Percentiles rank a stretch among this genome's conserved stretches.
These are phyloP conservation scores for Takakia lepidozioides DNA, from an alignment of 225 moss, liverwort and hornwort genomes.

Conservation along the genomic window DNA sequence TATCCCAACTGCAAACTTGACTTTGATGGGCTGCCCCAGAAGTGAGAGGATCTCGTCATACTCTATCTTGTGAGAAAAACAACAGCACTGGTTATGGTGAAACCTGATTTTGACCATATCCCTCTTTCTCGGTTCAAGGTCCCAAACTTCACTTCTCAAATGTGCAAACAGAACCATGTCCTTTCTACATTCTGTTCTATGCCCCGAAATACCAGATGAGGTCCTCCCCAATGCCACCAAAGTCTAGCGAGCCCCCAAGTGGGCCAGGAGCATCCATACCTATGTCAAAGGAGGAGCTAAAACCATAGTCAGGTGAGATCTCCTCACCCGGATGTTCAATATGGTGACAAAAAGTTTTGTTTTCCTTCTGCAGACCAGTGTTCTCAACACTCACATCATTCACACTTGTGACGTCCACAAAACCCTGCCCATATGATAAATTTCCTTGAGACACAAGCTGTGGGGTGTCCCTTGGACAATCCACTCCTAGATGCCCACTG, in stretches of 20 bases:
- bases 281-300: slow-evolving; percentile 56
- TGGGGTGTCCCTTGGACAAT: slow-evolving; percentile 29
- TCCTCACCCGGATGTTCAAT: slow-evolving; percentile 44
- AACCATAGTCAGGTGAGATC: slow-evolving; percentile 41
- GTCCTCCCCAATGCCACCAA: slow-evolving; percentile 57
- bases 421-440: slow-evolving; percentile 41
- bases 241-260: slow-evolving; percentile 42
- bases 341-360: slow-evolving; percentile 34
- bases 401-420: slow-evolving; percentile 28
- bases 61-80: slow-evolving; percentile 44
- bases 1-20: slow-evolving; percentile 1
- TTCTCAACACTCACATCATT: slow-evolving; percentile 30
- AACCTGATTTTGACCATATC: slow-evolving; percentile 9
- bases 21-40: slow-evolving; percentile 3
- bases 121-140: neutral
- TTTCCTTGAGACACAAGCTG: slow-evolving; percentile 47
- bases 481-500: slow-evolving; percentile 17
- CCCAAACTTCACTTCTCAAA: slow-evolving; percentile 28
- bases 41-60: slow-evolving; percentile 7
- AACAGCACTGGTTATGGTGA: slow-evolving; percentile 30
- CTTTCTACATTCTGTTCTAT: slow-evolving; percentile 40
- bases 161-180: slow-evolving; percentile 54
- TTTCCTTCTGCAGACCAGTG: slow-evolving; percentile 36
- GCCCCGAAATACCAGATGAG: slow-evolving; percentile 72
- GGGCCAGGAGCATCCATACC: slow-evolving; percentile 53